Evolutionary conservation across 2,329 filamentous ascomycete species (phyloP), one percentile per base, ranked within the genome.

Genomic region (Neodidymelliopsis sp.): DNA sequence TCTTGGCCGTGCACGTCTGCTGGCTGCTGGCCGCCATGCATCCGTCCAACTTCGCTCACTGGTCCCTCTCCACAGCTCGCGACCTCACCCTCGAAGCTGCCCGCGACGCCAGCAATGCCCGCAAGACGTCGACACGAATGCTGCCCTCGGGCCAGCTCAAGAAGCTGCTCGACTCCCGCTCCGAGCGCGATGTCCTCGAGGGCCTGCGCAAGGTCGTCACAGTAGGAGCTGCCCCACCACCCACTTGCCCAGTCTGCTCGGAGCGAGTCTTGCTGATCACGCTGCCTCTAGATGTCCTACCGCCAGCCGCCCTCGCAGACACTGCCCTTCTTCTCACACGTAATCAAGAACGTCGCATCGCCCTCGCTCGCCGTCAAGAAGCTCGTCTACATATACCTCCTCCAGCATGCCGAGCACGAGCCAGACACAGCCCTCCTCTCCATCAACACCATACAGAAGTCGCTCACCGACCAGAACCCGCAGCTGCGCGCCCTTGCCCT

Each of bases 381-480:
- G 74, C 85, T 99, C 46, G 94, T 99, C 55, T 99, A 99, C 79
- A 96, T 97, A 71, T 99, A 97, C 75, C 86, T 99, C 54, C 88
- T 97, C 53, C 90, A 95, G 71, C 92, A 99, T 81, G 94, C 94
- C 71, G 94, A 97, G 72, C 86, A 91, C 57, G 94, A 97, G 68
- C 94, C 93, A 49, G 94, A 99, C 74, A 89, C 97, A 34, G 92
- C 94, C 15, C 83, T 99, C 27, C 83, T 99, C 33, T 96, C 92
- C 50, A 97, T 99, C 82, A 99, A 99, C 75, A 96, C 94, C 6
- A 97, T 99, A 63, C 94, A 99, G 70, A 97, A 97, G 75, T 96
- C 93, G 8, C 84, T 99, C 49, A 96, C 91, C 18, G 94, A 99
- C 74, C 81, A 87, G 49, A 97, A 92, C 71, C 90, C 94, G 1